These are phyloP conservation scores for Diaporthe longicolla DNA, from an alignment of 2,329 filamentous ascomycete species.

Conservation along the genomic window DNA sequence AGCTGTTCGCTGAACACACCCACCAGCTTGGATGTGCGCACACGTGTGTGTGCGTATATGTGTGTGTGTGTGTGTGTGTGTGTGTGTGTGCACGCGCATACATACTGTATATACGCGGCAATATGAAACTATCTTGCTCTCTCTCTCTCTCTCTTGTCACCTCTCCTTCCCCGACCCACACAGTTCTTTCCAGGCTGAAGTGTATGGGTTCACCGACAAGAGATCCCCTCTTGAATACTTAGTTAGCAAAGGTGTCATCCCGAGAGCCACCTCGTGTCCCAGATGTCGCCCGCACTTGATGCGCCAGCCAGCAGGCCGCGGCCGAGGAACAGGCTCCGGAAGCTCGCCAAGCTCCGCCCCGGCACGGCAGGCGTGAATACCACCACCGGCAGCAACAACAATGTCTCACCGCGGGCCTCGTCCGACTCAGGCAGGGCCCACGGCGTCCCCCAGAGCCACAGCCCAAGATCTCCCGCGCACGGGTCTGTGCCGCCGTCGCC, in stretches of 20 bases:
- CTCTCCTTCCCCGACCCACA: too few relatives aligned
- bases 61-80: too few relatives aligned
- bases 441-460: conserved; percentile 32
- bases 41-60: too few relatives aligned
- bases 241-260: neutral
- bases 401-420: conserved; percentile 44
- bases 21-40: too few relatives aligned
- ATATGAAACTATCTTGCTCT: too few relatives aligned
- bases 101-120: too few relatives aligned
- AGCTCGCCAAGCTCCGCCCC: conserved; percentile 42
- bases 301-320: conserved; percentile 46
- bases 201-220: too few relatives aligned
- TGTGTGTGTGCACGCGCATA: too few relatives aligned
- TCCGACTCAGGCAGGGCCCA: conserved; percentile 41
- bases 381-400: neutral
- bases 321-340: conserved; percentile 53
- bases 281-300: conserved; percentile 43
- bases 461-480: conserved; percentile 30
- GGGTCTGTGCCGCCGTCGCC: conserved; percentile 47
- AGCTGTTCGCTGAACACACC: too few relatives aligned
- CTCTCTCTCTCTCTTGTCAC: too few relatives aligned
- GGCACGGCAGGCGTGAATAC: conserved; percentile 29
- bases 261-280: conserved; percentile 7
- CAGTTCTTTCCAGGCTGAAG: too few relatives aligned
- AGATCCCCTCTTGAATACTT: too few relatives aligned